Evolutionary conservation across 495 filamentous ascomycete genomes (phyloP), one percentile per base, ranked within the genome.

Genomic region (Massariosphaeria phaeospora): DNA sequence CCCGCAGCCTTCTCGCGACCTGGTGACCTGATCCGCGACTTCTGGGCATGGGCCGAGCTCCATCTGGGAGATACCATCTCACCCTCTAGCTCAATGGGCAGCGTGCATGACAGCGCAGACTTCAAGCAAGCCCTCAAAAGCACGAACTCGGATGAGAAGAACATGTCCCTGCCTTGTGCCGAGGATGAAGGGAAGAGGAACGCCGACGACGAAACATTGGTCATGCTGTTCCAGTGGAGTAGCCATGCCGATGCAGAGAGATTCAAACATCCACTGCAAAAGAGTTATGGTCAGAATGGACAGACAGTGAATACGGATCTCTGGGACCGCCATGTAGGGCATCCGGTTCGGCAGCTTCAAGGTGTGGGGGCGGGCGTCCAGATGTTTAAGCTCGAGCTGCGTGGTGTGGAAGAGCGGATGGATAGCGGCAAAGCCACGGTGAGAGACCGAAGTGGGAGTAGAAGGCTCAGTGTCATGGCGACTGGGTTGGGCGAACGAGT

Each of bases 211-310:
- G 56, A 59, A 40, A 54, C 47, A 29, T 43, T 59, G 13, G 48
- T 59, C 36, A 59, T 54, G 56, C 27, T 59, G 10, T 59, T 59
- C 41, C 48, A 59, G 49, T 59, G 56, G 56, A 35, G 15, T 13
- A 59, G 35, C 42, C 42, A 33, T 21, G 49, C 24, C 2, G 49
- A 35, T 27, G 56, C 41, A 13, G 56, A 59, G 2, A 13, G 50
- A 11, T 59, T 59, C 43, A 53, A 54, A 36, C 41, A 59, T 23
- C 56, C 56, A 25, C 35, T 59, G 33, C 41, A 48, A 26, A 53
- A 36, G 36, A 59, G 56, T 29, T 26, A 33, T 27, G 56, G 56
- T 18, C 42, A 23, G 25, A 59, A 59, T 44, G 48, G 30, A 7
- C 24, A 42, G n/a, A 21, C 18, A 2, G 41, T 59, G 18, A 24